Conservation (phyloP, 805 yeast genomes). For the Schwanniomyces vanrijiae region DNA sequence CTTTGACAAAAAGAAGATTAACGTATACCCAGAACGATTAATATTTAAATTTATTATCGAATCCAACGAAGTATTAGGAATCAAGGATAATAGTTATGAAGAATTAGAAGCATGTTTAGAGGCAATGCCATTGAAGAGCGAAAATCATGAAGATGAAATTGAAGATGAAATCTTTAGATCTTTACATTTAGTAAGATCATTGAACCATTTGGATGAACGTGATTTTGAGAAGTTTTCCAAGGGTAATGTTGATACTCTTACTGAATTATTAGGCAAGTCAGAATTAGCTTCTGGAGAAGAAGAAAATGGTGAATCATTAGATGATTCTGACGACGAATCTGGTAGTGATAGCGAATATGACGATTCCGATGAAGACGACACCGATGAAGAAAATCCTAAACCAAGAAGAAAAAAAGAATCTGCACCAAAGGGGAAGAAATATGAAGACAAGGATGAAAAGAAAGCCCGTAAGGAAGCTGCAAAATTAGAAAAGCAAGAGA, state of each 20-base stretch:
- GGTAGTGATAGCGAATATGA: slow-evolving; percentile 26
- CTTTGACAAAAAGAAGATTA: slow-evolving; percentile 69
- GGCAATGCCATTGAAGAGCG: slow-evolving; percentile 57
- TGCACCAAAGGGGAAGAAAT: slow-evolving; percentile 66
- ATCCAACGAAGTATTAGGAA: slow-evolving; percentile 35
- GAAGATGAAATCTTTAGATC: slow-evolving; percentile 87
- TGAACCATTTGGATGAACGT: slow-evolving; percentile 85
- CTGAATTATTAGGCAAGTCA: slow-evolving; percentile 50
- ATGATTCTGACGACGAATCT: slow-evolving; percentile 17
- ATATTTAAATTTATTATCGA: slow-evolving; percentile 77
- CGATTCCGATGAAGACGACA: slow-evolving; percentile 32
- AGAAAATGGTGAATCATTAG: slow-evolving; percentile 23
- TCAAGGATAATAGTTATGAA: slow-evolving; percentile 42
- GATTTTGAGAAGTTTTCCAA: slow-evolving; percentile 78
- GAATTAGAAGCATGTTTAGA: slow-evolving; percentile 43
- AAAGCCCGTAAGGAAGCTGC: slow-evolving; percentile 40
- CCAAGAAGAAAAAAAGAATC: slow-evolving; percentile 30
- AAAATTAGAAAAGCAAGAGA: slow-evolving; percentile 30
- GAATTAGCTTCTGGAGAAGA: slow-evolving; percentile 3
- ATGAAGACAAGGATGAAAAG: slow-evolving; percentile 52
- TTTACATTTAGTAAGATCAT: slow-evolving; percentile 69
- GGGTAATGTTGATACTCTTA: slow-evolving; percentile 80
- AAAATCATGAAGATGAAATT: slow-evolving; percentile 47
- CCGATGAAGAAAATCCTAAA: slow-evolving; percentile 10
- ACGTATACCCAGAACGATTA: slow-evolving; percentile 76